Conservation (phyloP, 148 eudicot species). For the Rhododendron mucronatum region DNA sequence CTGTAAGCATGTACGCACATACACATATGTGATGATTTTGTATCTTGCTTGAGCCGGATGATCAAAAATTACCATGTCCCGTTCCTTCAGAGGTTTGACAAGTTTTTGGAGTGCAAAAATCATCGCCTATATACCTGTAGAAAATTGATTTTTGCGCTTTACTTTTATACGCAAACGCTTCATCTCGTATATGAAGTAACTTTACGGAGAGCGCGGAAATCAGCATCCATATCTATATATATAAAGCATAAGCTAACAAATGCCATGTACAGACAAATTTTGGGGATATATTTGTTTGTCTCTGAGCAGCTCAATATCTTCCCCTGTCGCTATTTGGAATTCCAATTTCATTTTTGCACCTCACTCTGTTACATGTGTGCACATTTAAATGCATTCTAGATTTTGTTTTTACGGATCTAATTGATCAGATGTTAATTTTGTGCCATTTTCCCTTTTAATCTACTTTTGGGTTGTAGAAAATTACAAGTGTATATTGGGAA, state of each 20-base stretch:
- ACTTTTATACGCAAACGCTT: too few species aligned
- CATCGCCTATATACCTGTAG: too few species aligned
- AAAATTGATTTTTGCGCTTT: too few species aligned
- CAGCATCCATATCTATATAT: too few species aligned
- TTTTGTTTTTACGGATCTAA: background rate
- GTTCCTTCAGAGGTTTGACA: too few species aligned
- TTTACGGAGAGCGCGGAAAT: too few species aligned
- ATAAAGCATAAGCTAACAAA: background rate
- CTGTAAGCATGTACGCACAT: conserved; percentile 39
- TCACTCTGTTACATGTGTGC: too few species aligned
- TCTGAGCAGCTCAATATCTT: background rate
- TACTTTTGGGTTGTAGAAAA: background rate
- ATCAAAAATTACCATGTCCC: too few species aligned
- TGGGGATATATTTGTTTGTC: background rate
- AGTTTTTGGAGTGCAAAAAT: too few species aligned
- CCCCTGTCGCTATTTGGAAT: background rate
- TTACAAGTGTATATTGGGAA: background rate
- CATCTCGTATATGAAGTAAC: too few species aligned
- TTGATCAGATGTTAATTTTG: background rate
- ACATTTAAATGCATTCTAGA: too few species aligned
- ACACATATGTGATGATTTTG: background rate
- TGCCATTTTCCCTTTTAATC: background rate
- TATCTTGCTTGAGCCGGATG: too few species aligned
- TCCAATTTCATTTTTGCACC: background rate
- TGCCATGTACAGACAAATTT: conserved; percentile 1